Conservation (phyloP, 441 rosid genomes). For the Gossypium aridum region DNA sequence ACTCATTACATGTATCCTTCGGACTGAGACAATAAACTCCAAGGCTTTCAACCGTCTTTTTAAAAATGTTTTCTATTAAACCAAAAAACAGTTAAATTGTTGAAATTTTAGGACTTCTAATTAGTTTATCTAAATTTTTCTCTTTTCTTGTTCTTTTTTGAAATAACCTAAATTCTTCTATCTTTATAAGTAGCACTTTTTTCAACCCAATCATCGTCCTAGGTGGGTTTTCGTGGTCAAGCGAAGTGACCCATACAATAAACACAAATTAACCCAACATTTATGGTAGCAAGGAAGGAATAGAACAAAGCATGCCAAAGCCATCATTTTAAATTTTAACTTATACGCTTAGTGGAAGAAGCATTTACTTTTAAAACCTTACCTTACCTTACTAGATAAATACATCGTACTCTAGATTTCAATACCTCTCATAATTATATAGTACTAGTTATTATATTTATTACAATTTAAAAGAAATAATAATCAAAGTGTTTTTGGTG, state of each 20-base stretch:
- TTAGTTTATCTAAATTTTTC: not conserved
- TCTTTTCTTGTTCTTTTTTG: not conserved
- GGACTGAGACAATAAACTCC: not conserved
- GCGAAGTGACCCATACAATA: not conserved
- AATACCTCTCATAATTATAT: not conserved
- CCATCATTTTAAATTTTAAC: conserved; percentile 10
- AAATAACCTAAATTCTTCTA: not conserved
- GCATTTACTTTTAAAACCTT: conserved; percentile 26
- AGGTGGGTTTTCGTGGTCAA: not conserved
- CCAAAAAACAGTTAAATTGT: not conserved
- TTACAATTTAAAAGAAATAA: not conserved
- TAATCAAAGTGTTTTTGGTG: conserved; percentile 29
- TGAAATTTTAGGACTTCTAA: not conserved
- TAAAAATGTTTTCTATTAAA: not conserved
- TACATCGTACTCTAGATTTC: not conserved
- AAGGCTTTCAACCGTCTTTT: not conserved
- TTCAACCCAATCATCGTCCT: not conserved
- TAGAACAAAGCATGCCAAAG: not conserved
- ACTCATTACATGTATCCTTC: too few species aligned
- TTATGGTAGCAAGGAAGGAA: not conserved
- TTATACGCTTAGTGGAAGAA: conserved; percentile 38
- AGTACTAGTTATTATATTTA: not conserved
- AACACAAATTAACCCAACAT: not conserved
- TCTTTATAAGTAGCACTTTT: not conserved
- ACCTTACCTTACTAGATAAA: not conserved